Percentiles rank a stretch among this genome's conserved stretches.
These are phyloP conservation scores for Gremmenia infestans DNA, from an alignment of 2,329 filamentous ascomycete genomes.

Conservation along the genomic window DNA sequence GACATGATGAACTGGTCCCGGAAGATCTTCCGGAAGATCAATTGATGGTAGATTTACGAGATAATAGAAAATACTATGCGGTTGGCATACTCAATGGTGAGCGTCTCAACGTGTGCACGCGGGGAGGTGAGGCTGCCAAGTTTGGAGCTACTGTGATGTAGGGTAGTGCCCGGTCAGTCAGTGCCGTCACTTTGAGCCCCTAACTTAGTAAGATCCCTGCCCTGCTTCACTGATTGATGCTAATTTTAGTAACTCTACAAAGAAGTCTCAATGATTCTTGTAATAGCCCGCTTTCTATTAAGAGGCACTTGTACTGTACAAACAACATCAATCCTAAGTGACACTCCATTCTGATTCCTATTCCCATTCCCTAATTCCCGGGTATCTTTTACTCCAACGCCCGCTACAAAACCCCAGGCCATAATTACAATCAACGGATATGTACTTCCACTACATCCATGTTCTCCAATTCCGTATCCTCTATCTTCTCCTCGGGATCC, in stretches of 20 bases:
- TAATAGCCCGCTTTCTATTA: too few species aligned
- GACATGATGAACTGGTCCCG: slow-evolving; percentile 6
- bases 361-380: not conserved
- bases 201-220: too few species aligned
- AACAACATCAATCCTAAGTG: not conserved
- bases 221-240: too few species aligned
- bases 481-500: slow-evolving; percentile 53
- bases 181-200: not conserved
- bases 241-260: too few species aligned
- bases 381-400: slow-evolving; percentile 16
- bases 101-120: not conserved
- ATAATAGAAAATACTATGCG: not conserved
- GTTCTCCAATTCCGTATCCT: slow-evolving; percentile 67
- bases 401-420: slow-evolving; percentile 12
- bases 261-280: too few species aligned
- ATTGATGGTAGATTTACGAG: not conserved
- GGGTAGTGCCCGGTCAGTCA: not conserved
- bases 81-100: not conserved
- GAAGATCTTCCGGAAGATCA: not conserved
- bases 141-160: not conserved
- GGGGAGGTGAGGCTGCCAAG: not conserved
- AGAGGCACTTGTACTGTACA: not conserved
- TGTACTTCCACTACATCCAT: slow-evolving; percentile 69
- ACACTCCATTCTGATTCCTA: not conserved
- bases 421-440: slow-evolving; percentile 17